phyloP scores from a whole-genome alignment of 1,284 basidiomycete species.

The Rhizoctonia solani region DNA sequence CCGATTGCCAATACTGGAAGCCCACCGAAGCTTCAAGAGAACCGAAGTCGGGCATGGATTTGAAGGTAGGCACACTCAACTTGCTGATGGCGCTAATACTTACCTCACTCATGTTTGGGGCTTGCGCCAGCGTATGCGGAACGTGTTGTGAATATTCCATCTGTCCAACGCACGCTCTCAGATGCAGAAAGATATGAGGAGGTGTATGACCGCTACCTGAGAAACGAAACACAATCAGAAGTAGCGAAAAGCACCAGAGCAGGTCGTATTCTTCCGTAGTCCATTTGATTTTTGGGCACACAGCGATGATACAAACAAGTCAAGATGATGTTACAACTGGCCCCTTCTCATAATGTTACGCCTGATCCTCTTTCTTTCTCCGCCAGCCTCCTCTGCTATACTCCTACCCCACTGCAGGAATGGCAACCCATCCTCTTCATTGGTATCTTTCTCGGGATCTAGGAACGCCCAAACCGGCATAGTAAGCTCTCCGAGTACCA shows the following conservation, averaged over 20 bases:
- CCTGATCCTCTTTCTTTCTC: slow-evolving; percentile 51
- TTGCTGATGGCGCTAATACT: neutral
- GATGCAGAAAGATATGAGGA: slow-evolving; percentile 26
- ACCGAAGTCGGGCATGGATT: slow-evolving; percentile 26
- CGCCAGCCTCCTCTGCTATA: slow-evolving; percentile 53
- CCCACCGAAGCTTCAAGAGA: slow-evolving; percentile 23
- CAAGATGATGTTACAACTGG: slow-evolving; percentile 36
- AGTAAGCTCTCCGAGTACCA: slow-evolving; percentile 87
- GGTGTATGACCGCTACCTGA: slow-evolving; percentile 32
- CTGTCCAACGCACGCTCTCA: slow-evolving; percentile 28
- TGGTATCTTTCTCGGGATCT: slow-evolving; percentile 56
- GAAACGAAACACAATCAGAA: slow-evolving; percentile 32
- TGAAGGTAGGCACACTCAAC: neutral
- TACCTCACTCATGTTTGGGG: neutral
- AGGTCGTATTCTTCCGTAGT: slow-evolving; percentile 21
- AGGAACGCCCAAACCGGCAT: slow-evolving; percentile 86
- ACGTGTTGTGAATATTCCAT: slow-evolving; percentile 23
- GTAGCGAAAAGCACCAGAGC: slow-evolving; percentile 32
- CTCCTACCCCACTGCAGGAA: slow-evolving; percentile 79
- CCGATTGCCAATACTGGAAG: slow-evolving; percentile 25
- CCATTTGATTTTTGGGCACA: neutral
- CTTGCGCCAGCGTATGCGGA: slow-evolving; percentile 17
- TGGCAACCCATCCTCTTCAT: slow-evolving; percentile 60
- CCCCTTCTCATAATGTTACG: slow-evolving; percentile 56
- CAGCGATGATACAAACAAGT: neutral